Conservation (phyloP, 2,329 filamentous ascomycete species). For the Xylaria sp. region DNA sequence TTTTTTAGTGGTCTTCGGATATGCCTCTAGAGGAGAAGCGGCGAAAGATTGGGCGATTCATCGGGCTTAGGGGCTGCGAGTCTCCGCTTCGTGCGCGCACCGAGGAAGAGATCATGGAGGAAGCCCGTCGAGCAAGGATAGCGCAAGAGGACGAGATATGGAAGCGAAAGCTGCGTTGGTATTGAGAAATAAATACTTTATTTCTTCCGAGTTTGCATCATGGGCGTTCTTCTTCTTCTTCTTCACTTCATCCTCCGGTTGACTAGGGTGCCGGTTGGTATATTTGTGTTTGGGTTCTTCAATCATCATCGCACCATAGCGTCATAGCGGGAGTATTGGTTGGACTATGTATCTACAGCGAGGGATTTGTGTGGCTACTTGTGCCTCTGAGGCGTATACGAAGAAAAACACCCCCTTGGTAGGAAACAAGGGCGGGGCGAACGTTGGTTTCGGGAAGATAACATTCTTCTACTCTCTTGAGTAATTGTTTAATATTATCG, state of each 20-base stretch:
- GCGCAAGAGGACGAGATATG: slow-evolving; percentile 59
- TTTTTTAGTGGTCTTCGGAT: slow-evolving; percentile 60
- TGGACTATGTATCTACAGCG: slow-evolving; percentile 1
- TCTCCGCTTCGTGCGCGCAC: slow-evolving; percentile 56
- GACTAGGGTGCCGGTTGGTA: slow-evolving; percentile 2
- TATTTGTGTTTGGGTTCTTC: background rate
- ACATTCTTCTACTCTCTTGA: slow-evolving; percentile 38
- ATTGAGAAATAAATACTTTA: slow-evolving; percentile 28
- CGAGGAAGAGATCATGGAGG: slow-evolving; percentile 41
- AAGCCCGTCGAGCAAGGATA: slow-evolving; percentile 41
- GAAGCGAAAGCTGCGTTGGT: slow-evolving; percentile 58
- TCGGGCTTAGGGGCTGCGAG: slow-evolving; percentile 73
- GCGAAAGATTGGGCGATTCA: slow-evolving; percentile 77
- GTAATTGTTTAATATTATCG: slow-evolving; percentile 40
- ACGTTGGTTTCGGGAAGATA: slow-evolving; percentile 9
- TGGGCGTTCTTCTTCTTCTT: background rate
- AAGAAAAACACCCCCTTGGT: background rate
- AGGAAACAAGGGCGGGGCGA: background rate
- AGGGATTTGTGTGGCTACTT: slow-evolving; percentile 3
- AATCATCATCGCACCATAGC: slow-evolving; percentile 10
- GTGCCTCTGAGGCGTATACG: background rate
- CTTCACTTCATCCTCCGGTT: background rate
- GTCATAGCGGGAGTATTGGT: slow-evolving; percentile 30
- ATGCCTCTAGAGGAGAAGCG: slow-evolving; percentile 73
- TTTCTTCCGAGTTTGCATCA: background rate